Base-by-base conservation (phyloP, 225 moss, liverwort and hornwort species). In the Straminergon stramineum region DNA sequence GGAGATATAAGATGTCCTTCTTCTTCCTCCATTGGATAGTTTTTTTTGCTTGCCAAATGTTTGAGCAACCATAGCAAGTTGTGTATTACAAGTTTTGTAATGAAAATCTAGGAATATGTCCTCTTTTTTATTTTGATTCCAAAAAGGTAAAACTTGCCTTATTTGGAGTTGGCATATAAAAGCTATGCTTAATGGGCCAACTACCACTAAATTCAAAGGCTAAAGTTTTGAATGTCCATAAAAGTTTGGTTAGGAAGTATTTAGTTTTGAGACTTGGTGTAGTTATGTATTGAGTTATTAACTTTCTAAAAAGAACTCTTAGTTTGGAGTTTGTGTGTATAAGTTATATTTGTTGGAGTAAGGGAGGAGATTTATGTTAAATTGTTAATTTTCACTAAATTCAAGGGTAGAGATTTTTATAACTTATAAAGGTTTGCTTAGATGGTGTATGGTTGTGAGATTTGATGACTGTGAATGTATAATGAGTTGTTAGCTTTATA, bases 1-100 rank as follows among this genome's bases (percentile, higher is more conserved):
- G 16, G 3, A 0, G 9, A 43, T 43, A 43, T 43, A 17, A 27
- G 10, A 3, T 2, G 3, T 5, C 4, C 6, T 39, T 39, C 1
- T 20, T 17, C 16, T 15, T 27, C 26, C 0, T 41, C 5, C 16
- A 71, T 39, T 70, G 2, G 15, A 41, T 70, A 39, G 41, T 39
- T 41, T 70, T 18, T 58, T 24, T 24, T 14, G 39, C 13, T 15
- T 39, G 8, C 1, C 1, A 0, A 41, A 5, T 39, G 24, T 41
- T 70, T 70, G 8, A 70, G 3, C 1, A 39, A 4, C 4, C 14
- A 70, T 26, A 70, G 15, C 8, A 41, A 70, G 15, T 0, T 39
- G 1, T 24, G 8, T 24, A 39, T 70, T 15, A 24, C 4, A 13
- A 70, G 4, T 70, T 70, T 70, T 70, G 2, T 23, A 24, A 39